Evolutionary conservation across 2,329 filamentous ascomycete species (phyloP).

Genomic region (Thermomyces lanuginosus): DNA sequence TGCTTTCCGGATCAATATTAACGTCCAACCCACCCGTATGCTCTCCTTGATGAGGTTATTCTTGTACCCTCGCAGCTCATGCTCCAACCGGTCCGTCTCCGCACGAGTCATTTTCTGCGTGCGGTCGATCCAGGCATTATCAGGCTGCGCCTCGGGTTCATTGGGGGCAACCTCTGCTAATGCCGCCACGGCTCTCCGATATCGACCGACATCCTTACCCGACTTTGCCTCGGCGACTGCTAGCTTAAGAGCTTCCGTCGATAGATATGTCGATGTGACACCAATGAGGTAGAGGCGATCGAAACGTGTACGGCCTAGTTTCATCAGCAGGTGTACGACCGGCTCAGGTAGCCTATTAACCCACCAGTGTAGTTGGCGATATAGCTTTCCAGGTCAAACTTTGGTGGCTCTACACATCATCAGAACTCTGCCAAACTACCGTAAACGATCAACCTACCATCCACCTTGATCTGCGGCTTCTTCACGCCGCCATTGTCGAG

Average conservation of each 20-base stretch:
- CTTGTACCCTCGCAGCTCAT: slow-evolving; percentile 79
- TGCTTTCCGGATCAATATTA: not conserved
- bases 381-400: slow-evolving; percentile 82
- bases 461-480: slow-evolving; percentile 3
- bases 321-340: slow-evolving; percentile 4
- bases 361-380: slow-evolving; percentile 74
- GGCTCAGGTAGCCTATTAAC: not conserved
- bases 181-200: slow-evolving; percentile 50
- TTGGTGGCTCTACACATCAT: slow-evolving; percentile 49
- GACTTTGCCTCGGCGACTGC: slow-evolving; percentile 61
- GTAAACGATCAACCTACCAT: slow-evolving; percentile 1
- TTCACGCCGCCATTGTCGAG: not conserved
- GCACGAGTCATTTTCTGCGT: slow-evolving; percentile 49
- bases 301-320: slow-evolving; percentile 58
- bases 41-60: slow-evolving; percentile 97
- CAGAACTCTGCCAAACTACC: not conserved
- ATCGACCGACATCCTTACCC: slow-evolving; percentile 56
- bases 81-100: slow-evolving; percentile 61
- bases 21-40: slow-evolving; percentile 49
- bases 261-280: slow-evolving; percentile 56
- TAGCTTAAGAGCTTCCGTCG: slow-evolving; percentile 62
- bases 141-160: slow-evolving; percentile 50
- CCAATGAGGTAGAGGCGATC: slow-evolving; percentile 73
- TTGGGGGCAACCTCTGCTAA: slow-evolving; percentile 47
- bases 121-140: slow-evolving; percentile 58